Conservation (phyloP, 345 rosid species). For the Camelina sativa region DNA sequence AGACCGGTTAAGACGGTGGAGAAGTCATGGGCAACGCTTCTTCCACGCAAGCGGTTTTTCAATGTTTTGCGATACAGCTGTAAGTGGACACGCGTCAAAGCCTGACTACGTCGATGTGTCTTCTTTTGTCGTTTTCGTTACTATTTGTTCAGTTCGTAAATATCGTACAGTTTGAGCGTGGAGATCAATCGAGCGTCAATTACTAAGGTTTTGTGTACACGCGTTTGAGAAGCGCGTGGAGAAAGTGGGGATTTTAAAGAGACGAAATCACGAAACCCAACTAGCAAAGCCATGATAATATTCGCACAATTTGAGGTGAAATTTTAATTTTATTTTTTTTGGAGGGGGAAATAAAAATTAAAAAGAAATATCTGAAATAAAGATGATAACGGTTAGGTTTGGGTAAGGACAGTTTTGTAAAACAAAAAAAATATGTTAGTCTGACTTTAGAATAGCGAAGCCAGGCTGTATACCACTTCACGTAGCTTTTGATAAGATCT, state of each 20-base stretch:
- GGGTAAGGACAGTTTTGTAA: conserved; percentile 43
- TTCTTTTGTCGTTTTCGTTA: conserved; percentile 41
- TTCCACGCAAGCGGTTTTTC: conserved; percentile 67
- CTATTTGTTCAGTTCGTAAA: background rate
- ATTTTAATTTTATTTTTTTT: background rate
- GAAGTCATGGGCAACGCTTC: conserved; percentile 59
- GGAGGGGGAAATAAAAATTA: background rate
- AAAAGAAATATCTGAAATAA: conserved; percentile 37
- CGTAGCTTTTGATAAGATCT: conserved; percentile 37
- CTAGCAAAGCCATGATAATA: conserved; percentile 39
- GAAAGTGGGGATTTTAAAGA: conserved; percentile 28
- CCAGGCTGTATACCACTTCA: conserved; percentile 42
- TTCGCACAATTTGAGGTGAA: conserved; percentile 40
- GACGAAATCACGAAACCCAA: conserved; percentile 46
- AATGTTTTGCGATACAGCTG: conserved; percentile 84
- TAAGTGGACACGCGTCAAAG: conserved; percentile 70
- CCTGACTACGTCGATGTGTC: conserved; percentile 31
- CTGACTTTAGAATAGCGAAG: conserved; percentile 42
- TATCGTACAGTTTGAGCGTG: conserved; percentile 28
- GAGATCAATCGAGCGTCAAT: conserved; percentile 13
- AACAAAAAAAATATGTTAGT: background rate
- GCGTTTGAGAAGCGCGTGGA: background rate
- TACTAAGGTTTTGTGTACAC: background rate
- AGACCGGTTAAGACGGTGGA: conserved; percentile 48
- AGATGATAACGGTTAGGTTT: conserved; percentile 45